These are phyloP conservation scores for Symbiodinium natans DNA, from an alignment of 73 alveolate species.

Conservation along the genomic window DNA sequence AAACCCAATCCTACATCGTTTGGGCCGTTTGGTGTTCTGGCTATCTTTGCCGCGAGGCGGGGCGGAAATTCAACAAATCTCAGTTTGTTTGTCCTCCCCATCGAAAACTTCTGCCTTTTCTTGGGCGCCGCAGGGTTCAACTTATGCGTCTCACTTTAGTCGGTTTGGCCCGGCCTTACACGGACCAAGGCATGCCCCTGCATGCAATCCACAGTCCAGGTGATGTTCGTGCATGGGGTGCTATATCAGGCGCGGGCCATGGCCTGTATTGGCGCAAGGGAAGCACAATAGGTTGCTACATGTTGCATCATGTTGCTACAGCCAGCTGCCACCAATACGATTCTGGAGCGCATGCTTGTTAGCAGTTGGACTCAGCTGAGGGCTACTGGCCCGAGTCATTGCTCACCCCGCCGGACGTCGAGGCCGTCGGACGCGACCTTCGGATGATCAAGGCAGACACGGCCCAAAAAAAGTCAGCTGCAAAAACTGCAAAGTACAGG, in stretches of 20 bases:
- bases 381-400: constrained; percentile 93
- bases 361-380: neutral
- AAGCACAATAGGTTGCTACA: neutral
- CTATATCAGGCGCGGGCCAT: constrained; percentile 63
- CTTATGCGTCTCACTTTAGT: too few species aligned
- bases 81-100: neutral
- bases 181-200: too few species aligned
- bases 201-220: too few species aligned
- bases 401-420: constrained; percentile 74
- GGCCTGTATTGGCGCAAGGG: too few species aligned
- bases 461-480: too few species aligned
- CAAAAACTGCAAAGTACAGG: neutral
- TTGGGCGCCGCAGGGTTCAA: too few species aligned
- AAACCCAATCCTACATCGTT: too few species aligned
- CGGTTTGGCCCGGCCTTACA: too few species aligned
- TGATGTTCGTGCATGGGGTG: constrained; percentile 62
- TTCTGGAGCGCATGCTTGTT: neutral
- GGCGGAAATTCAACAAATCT: neutral
- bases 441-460: constrained; percentile 73
- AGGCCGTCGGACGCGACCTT: constrained; percentile 55
- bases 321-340: neutral
- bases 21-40: too few species aligned
- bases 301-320: neutral
- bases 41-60: neutral
- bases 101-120: neutral